Evolutionary conservation across 1,139 yeast species (phyloP), one percentile per base, ranked within the genome.

Genomic region (Chernovozyma sophiae-reginae): DNA sequence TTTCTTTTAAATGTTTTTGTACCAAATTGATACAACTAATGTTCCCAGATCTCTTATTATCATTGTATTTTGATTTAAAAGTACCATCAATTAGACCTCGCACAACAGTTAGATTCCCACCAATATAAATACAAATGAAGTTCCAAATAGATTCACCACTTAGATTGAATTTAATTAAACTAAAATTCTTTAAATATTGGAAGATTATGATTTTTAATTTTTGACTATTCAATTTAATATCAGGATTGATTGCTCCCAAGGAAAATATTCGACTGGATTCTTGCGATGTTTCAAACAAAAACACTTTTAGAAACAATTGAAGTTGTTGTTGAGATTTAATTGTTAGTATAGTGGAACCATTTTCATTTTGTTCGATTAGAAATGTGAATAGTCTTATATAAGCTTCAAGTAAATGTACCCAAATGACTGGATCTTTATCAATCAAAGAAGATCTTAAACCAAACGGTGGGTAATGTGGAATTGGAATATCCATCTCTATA

Each of bases 381-480:
- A 63, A 72, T 40, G 69, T 66, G 46, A 79, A 68, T 16, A 77
- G 60, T 19, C 55, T 55, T 37, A 81, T 75, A 53, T 81, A 84
- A 4, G 77, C 76, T 44, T 81, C 85, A 13, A 83, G 59, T 23
- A 81, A 59, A 54, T 82, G 87, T 3, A 74, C 82, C 89, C 90
- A 84, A 10, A 84, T 83, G 25, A 84, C 89, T 0, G 94, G 94
- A 52, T 84, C 94, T 47, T 78, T 82, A 49, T 84, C 92, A 8
- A 82, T 80, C 49, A 84, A 63, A 8, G 86, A 79, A 0, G 90
- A 83, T 29, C 92, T 64, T 24, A 84, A 68, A 43, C 74, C 72
- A 58, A 83, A 82, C 1, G 89, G 89, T 3, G 92, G 92, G 42
- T 77, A 84, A 29, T 75, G 74, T 4, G 86, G 85, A 12, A 83